These are phyloP conservation scores for Canavalia ensiformis DNA, from an alignment of 306 rosid species.

Conservation along the genomic window DNA sequence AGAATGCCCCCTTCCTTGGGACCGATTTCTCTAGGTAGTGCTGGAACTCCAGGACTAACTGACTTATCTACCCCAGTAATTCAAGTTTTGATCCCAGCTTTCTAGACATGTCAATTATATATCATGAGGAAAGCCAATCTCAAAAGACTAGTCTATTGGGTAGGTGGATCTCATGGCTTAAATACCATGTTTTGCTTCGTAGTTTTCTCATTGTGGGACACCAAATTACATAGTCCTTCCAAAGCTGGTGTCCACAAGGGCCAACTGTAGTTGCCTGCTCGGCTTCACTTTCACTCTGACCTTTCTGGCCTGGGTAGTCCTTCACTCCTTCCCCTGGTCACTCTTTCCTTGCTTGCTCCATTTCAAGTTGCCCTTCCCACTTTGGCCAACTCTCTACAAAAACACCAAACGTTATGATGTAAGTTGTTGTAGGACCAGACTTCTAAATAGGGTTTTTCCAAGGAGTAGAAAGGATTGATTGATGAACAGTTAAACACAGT, in stretches of 20 bases:
- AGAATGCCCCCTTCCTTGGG: background rate
- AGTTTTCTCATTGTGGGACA: background rate
- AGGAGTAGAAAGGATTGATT: background rate
- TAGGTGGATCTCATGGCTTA: background rate
- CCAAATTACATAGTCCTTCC: background rate
- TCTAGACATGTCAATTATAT: conserved; percentile 1
- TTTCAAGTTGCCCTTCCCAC: background rate
- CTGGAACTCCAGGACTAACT: conserved; percentile 1
- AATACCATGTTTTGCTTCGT: background rate
- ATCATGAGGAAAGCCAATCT: background rate
- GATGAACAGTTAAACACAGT: background rate
- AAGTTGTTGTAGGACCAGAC: conserved; percentile 2
- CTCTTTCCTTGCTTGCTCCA: background rate
- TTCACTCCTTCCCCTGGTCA: background rate
- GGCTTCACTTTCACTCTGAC: background rate
- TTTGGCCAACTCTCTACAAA: background rate
- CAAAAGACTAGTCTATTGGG: background rate
- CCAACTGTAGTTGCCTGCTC: background rate
- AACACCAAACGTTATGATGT: background rate
- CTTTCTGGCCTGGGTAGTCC: background rate
- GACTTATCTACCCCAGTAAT: background rate
- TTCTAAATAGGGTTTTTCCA: conserved; percentile 12
- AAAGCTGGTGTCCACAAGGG: background rate
- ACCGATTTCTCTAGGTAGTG: background rate
- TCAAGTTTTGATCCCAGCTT: conserved; percentile 31